These are phyloP conservation scores for Cutaneotrichosporon sp. DNA, from an alignment of 1,284 basidiomycete genomes.

Conservation along the genomic window DNA sequence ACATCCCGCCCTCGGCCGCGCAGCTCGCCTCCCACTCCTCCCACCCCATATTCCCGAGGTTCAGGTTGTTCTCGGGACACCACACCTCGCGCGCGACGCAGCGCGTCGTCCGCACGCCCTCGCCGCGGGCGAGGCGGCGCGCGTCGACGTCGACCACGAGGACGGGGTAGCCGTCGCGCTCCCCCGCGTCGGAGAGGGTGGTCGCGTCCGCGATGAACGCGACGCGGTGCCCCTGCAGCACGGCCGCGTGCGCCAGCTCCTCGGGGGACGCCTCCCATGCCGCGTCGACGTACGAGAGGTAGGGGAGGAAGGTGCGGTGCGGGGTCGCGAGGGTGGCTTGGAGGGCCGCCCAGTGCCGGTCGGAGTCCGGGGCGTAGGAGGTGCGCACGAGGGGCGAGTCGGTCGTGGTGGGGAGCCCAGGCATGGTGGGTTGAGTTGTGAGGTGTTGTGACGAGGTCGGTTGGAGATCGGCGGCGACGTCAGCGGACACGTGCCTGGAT, in stretches of 20 bases:
- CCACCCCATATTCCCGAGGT: slow-evolving; percentile 14
- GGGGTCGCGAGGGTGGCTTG: background rate
- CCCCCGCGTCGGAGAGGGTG: background rate
- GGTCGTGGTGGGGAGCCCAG: background rate
- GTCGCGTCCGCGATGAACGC: background rate
- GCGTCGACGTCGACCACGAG: background rate
- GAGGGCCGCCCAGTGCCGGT: background rate
- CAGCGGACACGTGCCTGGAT: too few relatives aligned
- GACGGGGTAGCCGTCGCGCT: background rate
- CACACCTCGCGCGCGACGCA: slow-evolving; percentile 10
- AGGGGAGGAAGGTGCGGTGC: background rate
- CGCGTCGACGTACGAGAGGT: slow-evolving; percentile 6
- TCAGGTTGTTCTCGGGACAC: slow-evolving; percentile 12
- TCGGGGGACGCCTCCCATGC: too few relatives aligned
- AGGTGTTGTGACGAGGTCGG: background rate
- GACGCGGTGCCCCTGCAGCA: background rate
- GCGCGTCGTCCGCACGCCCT: slow-evolving; percentile 2
- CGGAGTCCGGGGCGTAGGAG: background rate
- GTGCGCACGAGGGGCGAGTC: slow-evolving; percentile 8
- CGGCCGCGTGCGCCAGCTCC: background rate
- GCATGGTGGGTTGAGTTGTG: background rate
- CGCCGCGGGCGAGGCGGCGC: background rate
- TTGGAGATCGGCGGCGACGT: background rate
- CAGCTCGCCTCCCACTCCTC: background rate
- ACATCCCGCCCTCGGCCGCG: slow-evolving; percentile 3